Evolutionary conservation across 257 asterid genomes (phyloP).

Genomic region (Nicotiana benthamiana): DNA sequence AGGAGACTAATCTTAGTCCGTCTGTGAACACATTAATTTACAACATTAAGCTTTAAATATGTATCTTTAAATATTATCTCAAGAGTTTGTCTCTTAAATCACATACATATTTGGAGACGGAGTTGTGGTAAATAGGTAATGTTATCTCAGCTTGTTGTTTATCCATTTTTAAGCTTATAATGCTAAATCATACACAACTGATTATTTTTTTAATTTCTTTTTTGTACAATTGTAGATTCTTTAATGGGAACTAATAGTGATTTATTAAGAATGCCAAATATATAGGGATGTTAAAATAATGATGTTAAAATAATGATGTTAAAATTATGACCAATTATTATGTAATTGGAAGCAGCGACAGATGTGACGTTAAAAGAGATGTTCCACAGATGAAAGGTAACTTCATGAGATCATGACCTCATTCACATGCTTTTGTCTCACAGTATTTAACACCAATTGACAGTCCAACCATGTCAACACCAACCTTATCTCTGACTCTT

Average conservation of each 20-base stretch:
- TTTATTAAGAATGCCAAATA: background rate
- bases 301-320: background rate
- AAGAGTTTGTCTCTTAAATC: too few relatives aligned
- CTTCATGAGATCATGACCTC: background rate
- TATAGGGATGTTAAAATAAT: background rate
- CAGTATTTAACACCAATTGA: conserved; percentile 10
- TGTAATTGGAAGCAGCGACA: conserved; percentile 4
- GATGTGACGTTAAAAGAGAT: conserved; percentile 30
- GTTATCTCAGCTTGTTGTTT: background rate
- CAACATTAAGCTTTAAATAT: background rate
- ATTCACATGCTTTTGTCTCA: conserved; percentile 52
- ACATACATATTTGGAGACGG: too few relatives aligned
- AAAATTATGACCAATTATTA: background rate
- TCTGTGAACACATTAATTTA: background rate
- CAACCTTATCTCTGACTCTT: conserved; percentile 10
- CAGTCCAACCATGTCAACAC: conserved; percentile 4
- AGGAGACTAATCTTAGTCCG: background rate
- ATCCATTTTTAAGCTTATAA: background rate
- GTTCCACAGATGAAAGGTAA: conserved; percentile 25
- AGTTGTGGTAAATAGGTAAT: too few relatives aligned
- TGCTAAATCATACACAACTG: background rate
- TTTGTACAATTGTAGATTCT: background rate
- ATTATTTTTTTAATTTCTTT: background rate
- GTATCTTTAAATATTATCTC: background rate
- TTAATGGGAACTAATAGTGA: background rate